A percentile compares a stretch with the other conserved stretches of the same genome.
Conservation (phyloP, 148 eudicot species). For the Camellia lanceoleosa region DNA sequence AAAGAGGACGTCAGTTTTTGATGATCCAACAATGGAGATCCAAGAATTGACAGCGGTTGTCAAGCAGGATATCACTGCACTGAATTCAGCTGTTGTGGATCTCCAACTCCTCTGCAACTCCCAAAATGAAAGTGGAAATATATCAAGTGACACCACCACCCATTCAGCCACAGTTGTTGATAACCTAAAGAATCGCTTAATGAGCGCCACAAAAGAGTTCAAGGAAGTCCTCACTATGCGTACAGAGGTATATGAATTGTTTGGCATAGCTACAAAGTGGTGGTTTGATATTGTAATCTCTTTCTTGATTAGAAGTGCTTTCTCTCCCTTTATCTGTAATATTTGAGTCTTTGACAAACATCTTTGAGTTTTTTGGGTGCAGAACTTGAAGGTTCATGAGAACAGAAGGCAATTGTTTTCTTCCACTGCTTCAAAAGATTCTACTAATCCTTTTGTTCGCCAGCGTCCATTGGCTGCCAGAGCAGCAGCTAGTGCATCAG, state of each 20-base stretch:
- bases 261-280: background rate
- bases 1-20: conserved; percentile 64
- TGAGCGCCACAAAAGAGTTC: conserved; percentile 68
- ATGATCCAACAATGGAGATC: conserved; percentile 64
- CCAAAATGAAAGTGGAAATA: conserved; percentile 56
- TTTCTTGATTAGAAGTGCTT: background rate
- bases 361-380: conserved; percentile 16
- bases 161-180: conserved; percentile 74
- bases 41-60: conserved; percentile 68
- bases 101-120: conserved; percentile 62
- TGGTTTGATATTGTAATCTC: background rate
- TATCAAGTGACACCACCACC: conserved; percentile 54
- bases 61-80: conserved; percentile 72
- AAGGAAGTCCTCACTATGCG: conserved; percentile 76
- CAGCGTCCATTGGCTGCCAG: conserved; percentile 57
- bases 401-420: conserved; percentile 62
- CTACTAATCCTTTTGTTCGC: conserved; percentile 63
- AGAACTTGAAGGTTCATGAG: conserved; percentile 63
- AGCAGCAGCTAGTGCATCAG: conserved; percentile 36
- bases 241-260: conserved; percentile 48
- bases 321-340: background rate
- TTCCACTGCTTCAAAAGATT: conserved; percentile 48
- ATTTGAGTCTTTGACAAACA: background rate
- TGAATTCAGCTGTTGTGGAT: conserved; percentile 65
- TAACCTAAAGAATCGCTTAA: conserved; percentile 61